Percentiles rank a stretch among this genome's conserved stretches.
phyloP scores from a whole-genome alignment of 129 eudicot genomes.

The Flaveria robusta region DNA sequence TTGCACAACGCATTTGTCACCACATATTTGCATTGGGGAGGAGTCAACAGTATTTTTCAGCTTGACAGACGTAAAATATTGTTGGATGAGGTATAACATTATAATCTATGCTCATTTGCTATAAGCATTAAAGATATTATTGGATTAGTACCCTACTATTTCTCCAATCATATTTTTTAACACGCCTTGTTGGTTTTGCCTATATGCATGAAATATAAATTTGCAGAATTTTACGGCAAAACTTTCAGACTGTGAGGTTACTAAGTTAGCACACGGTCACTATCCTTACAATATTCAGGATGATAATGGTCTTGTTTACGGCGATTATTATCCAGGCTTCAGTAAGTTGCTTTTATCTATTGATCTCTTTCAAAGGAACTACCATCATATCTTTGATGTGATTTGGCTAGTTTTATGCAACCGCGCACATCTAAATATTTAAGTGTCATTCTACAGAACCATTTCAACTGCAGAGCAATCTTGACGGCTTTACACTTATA shows the following conservation, averaged over 20 bases:
- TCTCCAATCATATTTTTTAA: background rate
- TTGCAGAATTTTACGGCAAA: conserved; percentile 25
- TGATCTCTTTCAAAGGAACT: background rate
- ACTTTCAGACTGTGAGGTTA: conserved; percentile 25
- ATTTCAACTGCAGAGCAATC: background rate
- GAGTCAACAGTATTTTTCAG: background rate
- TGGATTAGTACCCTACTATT: background rate
- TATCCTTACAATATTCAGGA: background rate
- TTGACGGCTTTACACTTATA: conserved; percentile 13
- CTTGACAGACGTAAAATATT: conserved; percentile 17
- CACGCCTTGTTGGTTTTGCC: conserved; percentile 1
- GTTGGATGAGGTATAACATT: background rate
- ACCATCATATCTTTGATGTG: background rate
- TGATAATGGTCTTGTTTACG: conserved; percentile 1
- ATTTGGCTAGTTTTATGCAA: background rate
- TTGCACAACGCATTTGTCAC: background rate
- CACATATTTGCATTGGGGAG: background rate
- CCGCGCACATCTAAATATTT: background rate
- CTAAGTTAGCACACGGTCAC: conserved; percentile 14
- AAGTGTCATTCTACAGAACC: background rate
- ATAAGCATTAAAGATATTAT: background rate
- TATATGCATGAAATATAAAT: background rate
- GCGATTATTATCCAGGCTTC: background rate
- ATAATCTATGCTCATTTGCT: background rate
- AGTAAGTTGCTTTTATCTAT: conserved; percentile 16